Evolutionary conservation across 768 basidiomycete genomes (phyloP).

Genomic region (Kwoniella dejecticola): DNA sequence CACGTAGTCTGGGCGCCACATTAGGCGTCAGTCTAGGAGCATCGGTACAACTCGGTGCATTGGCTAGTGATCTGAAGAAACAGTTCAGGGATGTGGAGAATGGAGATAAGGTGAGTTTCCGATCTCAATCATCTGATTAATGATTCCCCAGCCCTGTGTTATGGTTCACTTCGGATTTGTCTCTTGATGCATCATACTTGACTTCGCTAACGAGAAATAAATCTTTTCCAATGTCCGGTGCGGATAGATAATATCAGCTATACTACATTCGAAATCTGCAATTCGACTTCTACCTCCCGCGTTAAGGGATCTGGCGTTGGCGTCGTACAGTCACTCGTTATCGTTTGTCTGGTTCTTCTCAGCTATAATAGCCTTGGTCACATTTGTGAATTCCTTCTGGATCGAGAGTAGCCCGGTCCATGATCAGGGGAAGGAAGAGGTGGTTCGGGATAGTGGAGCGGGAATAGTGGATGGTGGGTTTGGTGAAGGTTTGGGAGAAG

Average conservation of each 20-base stretch:
- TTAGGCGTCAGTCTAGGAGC: slow-evolving; percentile 49
- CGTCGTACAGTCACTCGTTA: slow-evolving; percentile 45
- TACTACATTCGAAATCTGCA: slow-evolving; percentile 52
- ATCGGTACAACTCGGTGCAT: slow-evolving; percentile 47
- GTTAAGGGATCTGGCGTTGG: slow-evolving; percentile 32
- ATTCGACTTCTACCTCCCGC: slow-evolving; percentile 36
- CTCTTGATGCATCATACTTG: too few relatives aligned
- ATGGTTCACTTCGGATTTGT: too few relatives aligned
- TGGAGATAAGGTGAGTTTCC: slow-evolving; percentile 35
- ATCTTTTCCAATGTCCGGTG: too few relatives aligned
- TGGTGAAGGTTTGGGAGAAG: slow-evolving; percentile 16
- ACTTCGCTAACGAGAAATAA: too few relatives aligned
- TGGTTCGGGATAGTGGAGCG: background rate
- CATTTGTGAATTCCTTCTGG: slow-evolving; percentile 27
- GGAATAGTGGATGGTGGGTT: slow-evolving; percentile 7
- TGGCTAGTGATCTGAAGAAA: slow-evolving; percentile 31
- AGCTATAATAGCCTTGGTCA: slow-evolving; percentile 26
- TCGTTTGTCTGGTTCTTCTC: slow-evolving; percentile 29
- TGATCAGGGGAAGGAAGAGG: slow-evolving; percentile 2
- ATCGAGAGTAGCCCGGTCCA: slow-evolving; percentile 32
- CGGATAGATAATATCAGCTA: slow-evolving; percentile 45
- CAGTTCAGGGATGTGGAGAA: slow-evolving; percentile 19
- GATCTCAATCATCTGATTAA: slow-evolving; percentile 30
- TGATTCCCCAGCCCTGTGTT: too few relatives aligned
- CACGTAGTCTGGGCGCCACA: slow-evolving; percentile 51